Percentiles rank a stretch among this genome's conserved stretches.
phyloP scores from a whole-genome alignment of 1,139 yeast genomes.

The Pichia sp. region DNA sequence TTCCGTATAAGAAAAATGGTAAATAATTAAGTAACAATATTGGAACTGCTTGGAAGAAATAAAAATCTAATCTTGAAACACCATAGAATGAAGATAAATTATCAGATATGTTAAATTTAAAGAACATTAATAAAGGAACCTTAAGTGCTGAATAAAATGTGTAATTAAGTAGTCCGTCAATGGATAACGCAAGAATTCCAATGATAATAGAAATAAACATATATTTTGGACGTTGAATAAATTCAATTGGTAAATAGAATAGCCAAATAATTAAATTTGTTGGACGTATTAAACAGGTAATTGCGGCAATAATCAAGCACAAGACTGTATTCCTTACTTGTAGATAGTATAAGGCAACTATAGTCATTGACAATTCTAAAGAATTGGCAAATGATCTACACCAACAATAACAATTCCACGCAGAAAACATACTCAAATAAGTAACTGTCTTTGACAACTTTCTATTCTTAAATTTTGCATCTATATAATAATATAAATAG shows the following conservation, averaged over 20 bases:
- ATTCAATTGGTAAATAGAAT: slow-evolving; percentile 28
- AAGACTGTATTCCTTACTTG: slow-evolving; percentile 38
- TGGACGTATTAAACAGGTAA: slow-evolving; percentile 70
- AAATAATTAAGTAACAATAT: slow-evolving; percentile 58
- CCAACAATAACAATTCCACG: slow-evolving; percentile 76
- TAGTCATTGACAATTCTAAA: slow-evolving; percentile 67
- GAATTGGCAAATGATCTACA: slow-evolving; percentile 86
- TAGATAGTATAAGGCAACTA: slow-evolving; percentile 67
- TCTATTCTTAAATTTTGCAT: slow-evolving; percentile 32
- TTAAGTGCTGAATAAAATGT: slow-evolving; percentile 51
- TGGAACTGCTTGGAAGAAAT: slow-evolving; percentile 77
- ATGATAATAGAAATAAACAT: slow-evolving; percentile 25
- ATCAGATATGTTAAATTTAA: slow-evolving; percentile 68
- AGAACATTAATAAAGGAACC: slow-evolving; percentile 63
- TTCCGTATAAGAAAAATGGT: slow-evolving; percentile 51
- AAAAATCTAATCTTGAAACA: slow-evolving; percentile 77
- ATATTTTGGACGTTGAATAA: slow-evolving; percentile 8
- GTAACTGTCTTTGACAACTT: slow-evolving; percentile 42
- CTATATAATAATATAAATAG: slow-evolving; percentile 45
- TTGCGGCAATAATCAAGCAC: slow-evolving; percentile 41
- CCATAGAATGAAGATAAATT: slow-evolving; percentile 84
- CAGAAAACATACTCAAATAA: slow-evolving; percentile 54
- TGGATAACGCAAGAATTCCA: slow-evolving; percentile 25
- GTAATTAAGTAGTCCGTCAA: slow-evolving; percentile 47
- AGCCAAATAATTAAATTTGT: slow-evolving; percentile 77